Conservation (phyloP, 1,139 yeast genomes). For the Yamadazyma atlantica region DNA sequence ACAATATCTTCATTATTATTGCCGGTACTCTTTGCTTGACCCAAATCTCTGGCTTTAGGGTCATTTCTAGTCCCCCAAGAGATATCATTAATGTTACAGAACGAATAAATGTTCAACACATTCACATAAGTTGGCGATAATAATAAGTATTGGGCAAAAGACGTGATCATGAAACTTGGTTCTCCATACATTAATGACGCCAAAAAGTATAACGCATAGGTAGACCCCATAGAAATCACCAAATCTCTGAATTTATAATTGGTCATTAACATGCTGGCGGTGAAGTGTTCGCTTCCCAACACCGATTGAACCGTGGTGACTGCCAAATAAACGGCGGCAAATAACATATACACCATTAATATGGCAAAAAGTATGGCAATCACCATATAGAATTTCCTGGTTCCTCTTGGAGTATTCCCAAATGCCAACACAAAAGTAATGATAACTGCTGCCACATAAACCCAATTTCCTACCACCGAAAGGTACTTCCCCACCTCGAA, state of each 20-base stretch:
- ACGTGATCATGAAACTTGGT: constrained; percentile 77
- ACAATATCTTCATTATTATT: constrained; percentile 63
- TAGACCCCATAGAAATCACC: constrained; percentile 80
- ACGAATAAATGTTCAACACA: constrained; percentile 77
- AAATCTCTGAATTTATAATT: constrained; percentile 77
- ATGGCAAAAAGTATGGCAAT: constrained; percentile 44
- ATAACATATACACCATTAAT: constrained; percentile 49
- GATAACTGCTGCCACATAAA: constrained; percentile 42
- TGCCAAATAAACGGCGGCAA: constrained; percentile 81
- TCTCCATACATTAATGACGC: constrained; percentile 76
- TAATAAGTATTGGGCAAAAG: constrained; percentile 67
- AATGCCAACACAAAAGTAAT: constrained; percentile 47
- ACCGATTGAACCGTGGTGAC: constrained; percentile 60
- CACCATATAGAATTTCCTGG: constrained; percentile 42
- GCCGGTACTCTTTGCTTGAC: constrained; percentile 60
- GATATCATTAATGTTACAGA: constrained; percentile 82
- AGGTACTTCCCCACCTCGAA: constrained; percentile 45
- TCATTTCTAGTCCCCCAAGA: constrained; percentile 89
- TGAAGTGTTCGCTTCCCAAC: constrained; percentile 43
- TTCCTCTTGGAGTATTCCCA: constrained; percentile 51
- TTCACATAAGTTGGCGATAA: constrained; percentile 77
- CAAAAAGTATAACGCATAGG: constrained; percentile 76
- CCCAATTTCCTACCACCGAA: constrained; percentile 44
- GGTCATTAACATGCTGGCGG: constrained; percentile 50
- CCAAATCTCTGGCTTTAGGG: constrained; percentile 62